Evolutionary conservation across 768 basidiomycete genomes (phyloP), one percentile per base, ranked within the genome.

Genomic region (Rhodotorula paludigena): DNA sequence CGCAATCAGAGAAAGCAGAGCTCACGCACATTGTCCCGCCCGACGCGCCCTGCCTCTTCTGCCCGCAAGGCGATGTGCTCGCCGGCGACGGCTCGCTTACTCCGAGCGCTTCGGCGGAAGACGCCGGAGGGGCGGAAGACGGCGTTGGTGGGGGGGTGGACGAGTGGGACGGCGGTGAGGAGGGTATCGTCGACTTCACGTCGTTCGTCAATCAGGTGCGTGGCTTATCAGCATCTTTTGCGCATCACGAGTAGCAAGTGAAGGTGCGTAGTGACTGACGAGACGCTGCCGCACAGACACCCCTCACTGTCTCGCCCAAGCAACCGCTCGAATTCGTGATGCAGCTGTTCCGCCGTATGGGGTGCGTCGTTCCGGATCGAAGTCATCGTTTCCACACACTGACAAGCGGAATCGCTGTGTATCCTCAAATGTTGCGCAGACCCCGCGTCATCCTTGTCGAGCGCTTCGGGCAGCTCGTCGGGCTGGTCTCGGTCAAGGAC

Each of bases 281-380:
- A 1, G 35, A 16, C 39, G 11, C 53, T 35, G 38, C 35, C 57
- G 38, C 23, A 20, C 77, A 99, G 96, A 94, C 92, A 1, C 92
- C 94, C 1, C 83, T 99, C 75, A 92, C 90, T 0, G 92, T 96
- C 18, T 88, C 92, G 11, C 88, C 92, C 2, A 89, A 90, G 70
- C 83, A 96, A 47, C 92, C 92, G 1, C 81, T 99, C 49, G 96
- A 99, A 78, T 92, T 97, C 61, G 91, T 93, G 14, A 91, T 96
- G 89, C 92, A 99, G 76, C 80, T 99, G 35, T 99, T 98, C 82
- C 90, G 94, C 77, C 84, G 91, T 53, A 90, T 99, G 88, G 96
- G 96, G 96, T 96, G 75, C 73, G 90, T 82, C 21, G 1, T 7
- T 23, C 25, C 57, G 55, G 69, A 25, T 35, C n/a, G n/a, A n/a